Percentiles rank a stretch among this genome's conserved stretches.
These are phyloP conservation scores for Entomophthora muscae DNA, from an alignment of 371 early-diverging fungal species.

Conservation along the genomic window DNA sequence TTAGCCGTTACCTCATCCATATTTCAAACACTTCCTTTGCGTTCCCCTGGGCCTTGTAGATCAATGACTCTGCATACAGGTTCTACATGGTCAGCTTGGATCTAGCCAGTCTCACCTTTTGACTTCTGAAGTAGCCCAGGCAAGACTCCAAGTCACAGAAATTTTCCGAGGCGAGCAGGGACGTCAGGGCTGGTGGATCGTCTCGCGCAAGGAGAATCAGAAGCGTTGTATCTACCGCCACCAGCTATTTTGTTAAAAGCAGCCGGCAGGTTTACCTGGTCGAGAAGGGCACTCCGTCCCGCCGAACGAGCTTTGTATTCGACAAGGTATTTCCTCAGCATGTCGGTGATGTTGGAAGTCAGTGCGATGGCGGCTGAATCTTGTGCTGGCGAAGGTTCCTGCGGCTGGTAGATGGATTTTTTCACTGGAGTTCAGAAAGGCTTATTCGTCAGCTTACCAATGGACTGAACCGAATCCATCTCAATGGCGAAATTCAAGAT, in stretches of 20 bases:
- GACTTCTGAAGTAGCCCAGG: background rate
- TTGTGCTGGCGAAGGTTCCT: background rate
- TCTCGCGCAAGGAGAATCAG: background rate
- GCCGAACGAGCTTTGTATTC: background rate
- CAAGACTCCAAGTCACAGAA: background rate
- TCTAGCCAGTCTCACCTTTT: background rate
- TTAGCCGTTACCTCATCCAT: background rate
- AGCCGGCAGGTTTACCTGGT: background rate
- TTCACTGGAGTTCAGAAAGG: background rate
- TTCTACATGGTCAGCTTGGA: background rate
- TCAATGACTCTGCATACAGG: background rate
- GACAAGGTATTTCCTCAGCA: background rate
- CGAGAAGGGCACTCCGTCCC: background rate
- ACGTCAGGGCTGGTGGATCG: background rate
- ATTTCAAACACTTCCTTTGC: background rate
- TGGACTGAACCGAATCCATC: background rate
- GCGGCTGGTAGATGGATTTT: background rate
- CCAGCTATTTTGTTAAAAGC: background rate
- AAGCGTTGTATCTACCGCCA: background rate
- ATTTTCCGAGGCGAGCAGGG: background rate
- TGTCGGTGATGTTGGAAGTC: background rate
- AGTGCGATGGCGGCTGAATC: background rate
- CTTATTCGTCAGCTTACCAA: background rate
- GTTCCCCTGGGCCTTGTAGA: background rate
- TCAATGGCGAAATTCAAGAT: background rate